Evolutionary conservation across 441 rosid genomes (phyloP).

Genomic region (Populus trichocarpa): DNA sequence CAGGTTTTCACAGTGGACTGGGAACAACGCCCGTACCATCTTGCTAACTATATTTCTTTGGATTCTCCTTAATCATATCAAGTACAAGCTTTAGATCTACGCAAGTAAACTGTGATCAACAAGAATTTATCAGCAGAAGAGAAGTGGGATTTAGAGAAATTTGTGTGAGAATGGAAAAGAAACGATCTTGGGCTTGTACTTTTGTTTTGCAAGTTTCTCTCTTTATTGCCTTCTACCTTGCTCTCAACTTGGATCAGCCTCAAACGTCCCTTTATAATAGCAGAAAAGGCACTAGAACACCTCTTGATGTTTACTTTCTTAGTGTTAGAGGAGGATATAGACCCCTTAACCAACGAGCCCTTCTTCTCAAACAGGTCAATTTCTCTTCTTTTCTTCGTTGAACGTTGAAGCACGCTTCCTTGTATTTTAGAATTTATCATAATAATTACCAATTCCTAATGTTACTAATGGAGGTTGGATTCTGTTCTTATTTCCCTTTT

Average conservation of each 20-base stretch:
- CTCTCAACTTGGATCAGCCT: conserved; percentile 57
- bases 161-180: conserved; percentile 34
- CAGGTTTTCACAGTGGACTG: too few species aligned
- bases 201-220: conserved; percentile 50
- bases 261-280: conserved; percentile 22
- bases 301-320: conserved; percentile 48
- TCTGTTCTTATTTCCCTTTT: background rate
- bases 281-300: conserved; percentile 22
- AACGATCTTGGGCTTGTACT: conserved; percentile 57
- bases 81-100: background rate
- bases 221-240: conserved; percentile 49
- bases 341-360: conserved; percentile 37
- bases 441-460: background rate
- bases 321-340: conserved; percentile 64
- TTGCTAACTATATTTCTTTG: too few species aligned
- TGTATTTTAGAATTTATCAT: background rate
- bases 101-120: too few species aligned
- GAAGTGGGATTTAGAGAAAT: background rate
- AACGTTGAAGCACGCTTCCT: background rate
- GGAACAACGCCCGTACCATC: too few species aligned
- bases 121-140: background rate
- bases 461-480: background rate
- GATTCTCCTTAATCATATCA: background rate
- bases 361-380: conserved; percentile 64
- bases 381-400: conserved; percentile 11